Evolutionary conservation across 768 basidiomycete genomes (phyloP), one percentile per base, ranked within the genome.

Genomic region (button mushroom (Agaricus bisporus)): DNA sequence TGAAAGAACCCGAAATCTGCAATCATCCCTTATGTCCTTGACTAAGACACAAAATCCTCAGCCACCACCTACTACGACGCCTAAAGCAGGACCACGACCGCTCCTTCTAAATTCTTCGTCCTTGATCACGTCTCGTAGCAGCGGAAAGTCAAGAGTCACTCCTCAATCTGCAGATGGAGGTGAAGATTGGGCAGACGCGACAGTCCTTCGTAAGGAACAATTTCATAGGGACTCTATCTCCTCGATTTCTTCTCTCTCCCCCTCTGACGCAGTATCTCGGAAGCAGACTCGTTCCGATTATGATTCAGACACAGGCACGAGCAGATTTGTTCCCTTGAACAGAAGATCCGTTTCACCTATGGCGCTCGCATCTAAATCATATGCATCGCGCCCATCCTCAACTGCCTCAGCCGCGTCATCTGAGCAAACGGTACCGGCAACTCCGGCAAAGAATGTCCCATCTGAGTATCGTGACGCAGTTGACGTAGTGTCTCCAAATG

Each of bases 261-360:
- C 79, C 3, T 76, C 81, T 11, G 83, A 83, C 56, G 72, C 68
- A 1, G 56, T 73, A 3, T 63, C 63, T 9, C 65, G 66, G 15
- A 69, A 65, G 54, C 64, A 70, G 47, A 69, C 61, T 46, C 69
- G 72, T 35, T 78, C 76, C 11, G 82, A 82, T 44, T 70, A 74
- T 59, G 84, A 85, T 41, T 83, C 83, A 3, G 86, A 88, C 54
- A 66, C 70, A 15, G 62, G 55, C 54, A 60, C 67, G 10, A 86
- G 88, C 62, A 76, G 86, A 47, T 68, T 74, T 45, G 75, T 91
- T 12, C 78, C 80, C 22, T 61, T 90, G 47, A 85, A 86, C 62
- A 79, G 87, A 29, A 77, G 77, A 57, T 81, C 83, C 11, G 65
- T 87, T 4, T 89, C 88, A 4, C 86, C 88, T 3, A 84, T 88